Conservation (phyloP, 1,284 basidiomycete genomes). For the Exsudoporus floridanus region DNA sequence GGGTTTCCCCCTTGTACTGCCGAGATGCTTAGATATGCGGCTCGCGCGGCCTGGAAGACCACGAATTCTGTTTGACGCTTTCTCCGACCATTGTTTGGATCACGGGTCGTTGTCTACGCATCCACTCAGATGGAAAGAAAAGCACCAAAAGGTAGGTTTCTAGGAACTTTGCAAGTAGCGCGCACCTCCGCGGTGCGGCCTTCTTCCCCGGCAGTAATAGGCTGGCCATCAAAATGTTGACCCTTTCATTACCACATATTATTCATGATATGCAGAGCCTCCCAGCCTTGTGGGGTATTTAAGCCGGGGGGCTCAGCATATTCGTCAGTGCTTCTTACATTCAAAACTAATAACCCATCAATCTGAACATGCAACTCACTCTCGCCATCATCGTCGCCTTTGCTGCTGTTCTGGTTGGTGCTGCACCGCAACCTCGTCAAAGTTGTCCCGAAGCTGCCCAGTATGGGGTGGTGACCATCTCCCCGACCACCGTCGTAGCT, state of each 20-base stretch:
- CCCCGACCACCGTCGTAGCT: constrained; percentile 23
- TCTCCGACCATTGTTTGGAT: not conserved
- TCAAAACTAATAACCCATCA: not conserved
- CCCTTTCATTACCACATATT: not conserved
- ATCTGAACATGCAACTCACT: constrained; percentile 18
- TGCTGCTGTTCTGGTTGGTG: constrained; percentile 16
- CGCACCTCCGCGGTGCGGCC: not conserved
- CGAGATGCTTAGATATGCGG: not conserved
- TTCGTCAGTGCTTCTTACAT: not conserved
- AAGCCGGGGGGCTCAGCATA: not conserved
- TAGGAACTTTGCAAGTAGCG: not conserved
- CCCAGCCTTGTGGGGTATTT: constrained; percentile 5
- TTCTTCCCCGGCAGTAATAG: not conserved
- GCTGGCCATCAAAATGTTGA: not conserved
- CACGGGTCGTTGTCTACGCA: not conserved
- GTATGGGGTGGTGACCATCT: constrained; percentile 23
- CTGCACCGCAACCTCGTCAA: constrained; percentile 20
- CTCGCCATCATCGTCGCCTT: constrained; percentile 15
- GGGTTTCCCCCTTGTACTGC: too few relatives aligned
- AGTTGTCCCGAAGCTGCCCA: constrained; percentile 26
- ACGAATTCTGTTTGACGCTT: not conserved
- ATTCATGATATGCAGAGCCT: not conserved
- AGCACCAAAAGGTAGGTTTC: not conserved
- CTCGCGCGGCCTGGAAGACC: not conserved
- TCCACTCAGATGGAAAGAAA: not conserved